Base-by-base conservation (phyloP, 208 protist species). In the Leishmania braziliensis region DNA sequence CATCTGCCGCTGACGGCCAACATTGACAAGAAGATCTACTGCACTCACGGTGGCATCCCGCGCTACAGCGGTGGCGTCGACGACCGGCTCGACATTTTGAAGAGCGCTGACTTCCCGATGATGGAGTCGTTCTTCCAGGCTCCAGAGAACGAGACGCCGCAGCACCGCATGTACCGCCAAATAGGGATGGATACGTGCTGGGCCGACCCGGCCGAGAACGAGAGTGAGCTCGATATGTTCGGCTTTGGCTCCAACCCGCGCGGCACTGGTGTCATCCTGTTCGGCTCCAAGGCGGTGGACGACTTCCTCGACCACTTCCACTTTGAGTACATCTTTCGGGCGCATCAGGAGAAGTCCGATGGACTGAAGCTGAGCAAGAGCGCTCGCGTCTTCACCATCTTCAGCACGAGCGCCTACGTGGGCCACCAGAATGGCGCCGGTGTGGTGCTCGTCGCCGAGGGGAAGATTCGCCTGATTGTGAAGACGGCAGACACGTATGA, bases 31-130 rank as follows among this genome's bases (percentile, higher is more conserved):
- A 91, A 90, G 77, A 98, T 99, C 68, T 99, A 96, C 89, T 99
- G 97, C 89, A 94, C 91, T n/a, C 97, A 99, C 86, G 97, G 95
- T 60, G 97, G 97, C 69, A 95, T 98, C 65, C 97, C 97, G 68
- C 88, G 95, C 36, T 98, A 94, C 88, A 62, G 87, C 77, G 94
- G 94, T 51, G 93, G 93, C 54, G 89, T 92, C 66, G 96, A 98
- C 79, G 87, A 95, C 77, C 86, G 96, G 2, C 65, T 98, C 43
- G 83, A 93, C 18, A 77, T 94, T 16, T 84, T 97, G 51, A 86
- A 79, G 58, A 89, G 88, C 56, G 79, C 89, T 10, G 92, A 95
- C 56, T 98, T 97, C 74, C 96, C 96, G 10, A 43, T 84, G 16
- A 88, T 98, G 75, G 85, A 91, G 72, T 92, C 92, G 62, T 96